A percentile compares a stretch with the other conserved stretches of the same genome.
Evolutionary conservation across 202 grass and related monocot species (phyloP).

Genomic region (Schoenoplectus tabernaemontani): DNA sequence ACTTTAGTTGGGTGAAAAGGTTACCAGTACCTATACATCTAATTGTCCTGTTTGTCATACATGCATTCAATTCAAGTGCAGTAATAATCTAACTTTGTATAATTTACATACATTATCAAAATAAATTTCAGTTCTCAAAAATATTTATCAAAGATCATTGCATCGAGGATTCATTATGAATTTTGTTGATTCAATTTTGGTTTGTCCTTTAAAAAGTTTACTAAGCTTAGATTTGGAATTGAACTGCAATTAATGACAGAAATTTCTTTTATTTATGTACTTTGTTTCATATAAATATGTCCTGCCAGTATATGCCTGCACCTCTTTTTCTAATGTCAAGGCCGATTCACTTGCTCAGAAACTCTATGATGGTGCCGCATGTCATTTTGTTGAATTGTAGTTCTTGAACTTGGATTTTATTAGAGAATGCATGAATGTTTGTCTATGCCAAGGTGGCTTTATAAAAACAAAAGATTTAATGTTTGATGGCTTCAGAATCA

Average conservation of each 20-base stretch:
- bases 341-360: neutral
- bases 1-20: neutral
- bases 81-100: neutral
- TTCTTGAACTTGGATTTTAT: neutral
- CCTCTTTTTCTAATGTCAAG: neutral
- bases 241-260: neutral
- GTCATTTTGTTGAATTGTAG: neutral
- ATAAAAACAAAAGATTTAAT: neutral
- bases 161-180: neutral
- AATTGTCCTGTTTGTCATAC: neutral
- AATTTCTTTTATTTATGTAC: too few species aligned
- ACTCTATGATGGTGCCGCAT: neutral
- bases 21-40: neutral
- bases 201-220: neutral
- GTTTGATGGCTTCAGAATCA: neutral
- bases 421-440: neutral
- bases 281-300: neutral
- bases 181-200: neutral
- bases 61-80: neutral
- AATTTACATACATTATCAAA: neutral
- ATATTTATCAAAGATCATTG: neutral
- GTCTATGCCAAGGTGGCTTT: neutral
- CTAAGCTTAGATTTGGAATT: neutral
- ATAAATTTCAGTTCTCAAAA: neutral
- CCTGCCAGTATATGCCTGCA: neutral